phyloP scores from a whole-genome alignment of 1,139 yeast genomes.

The Suhomyces bribrorum region DNA sequence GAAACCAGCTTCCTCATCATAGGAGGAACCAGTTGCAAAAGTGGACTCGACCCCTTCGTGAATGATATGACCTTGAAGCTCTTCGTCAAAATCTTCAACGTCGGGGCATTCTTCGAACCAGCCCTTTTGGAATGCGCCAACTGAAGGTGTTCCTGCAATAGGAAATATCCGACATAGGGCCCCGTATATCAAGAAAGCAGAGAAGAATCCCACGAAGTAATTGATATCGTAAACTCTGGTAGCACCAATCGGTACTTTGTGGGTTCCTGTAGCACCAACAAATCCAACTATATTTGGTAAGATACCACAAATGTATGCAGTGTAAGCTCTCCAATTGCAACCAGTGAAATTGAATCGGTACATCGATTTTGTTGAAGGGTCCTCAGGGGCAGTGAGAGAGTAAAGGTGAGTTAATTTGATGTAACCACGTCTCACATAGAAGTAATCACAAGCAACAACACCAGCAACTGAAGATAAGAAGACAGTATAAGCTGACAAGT shows the following conservation, averaged over 20 bases:
- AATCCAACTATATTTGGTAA: constrained; percentile 86
- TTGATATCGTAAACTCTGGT: constrained; percentile 67
- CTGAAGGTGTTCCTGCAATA: constrained; percentile 56
- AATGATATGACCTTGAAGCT: constrained; percentile 36
- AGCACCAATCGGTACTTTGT: constrained; percentile 76
- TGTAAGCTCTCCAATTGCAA: constrained; percentile 78
- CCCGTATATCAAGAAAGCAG: constrained; percentile 55
- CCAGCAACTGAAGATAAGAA: constrained; percentile 89
- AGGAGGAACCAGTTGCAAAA: constrained; percentile 10
- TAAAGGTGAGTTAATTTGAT: constrained; percentile 66
- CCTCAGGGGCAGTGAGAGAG: constrained; percentile 39
- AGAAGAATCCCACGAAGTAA: constrained; percentile 72
- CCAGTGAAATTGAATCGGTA: constrained; percentile 68
- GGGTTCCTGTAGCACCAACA: constrained; percentile 73
- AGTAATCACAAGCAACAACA: constrained; percentile 76
- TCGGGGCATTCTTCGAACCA: constrained; percentile 66
- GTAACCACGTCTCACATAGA: constrained; percentile 72
- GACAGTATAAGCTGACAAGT: constrained; percentile 81
- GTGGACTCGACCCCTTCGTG: constrained; percentile 26
- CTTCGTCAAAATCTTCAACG: constrained; percentile 64
- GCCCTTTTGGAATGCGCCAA: constrained; percentile 51
- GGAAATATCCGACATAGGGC: constrained; percentile 57
- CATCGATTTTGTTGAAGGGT: constrained; percentile 30
- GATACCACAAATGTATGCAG: constrained; percentile 72
- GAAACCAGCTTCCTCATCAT: constrained; percentile 10